A percentile compares a stretch with the other conserved stretches of the same genome.
phyloP scores from a whole-genome alignment of 768 basidiomycete genomes.

The Piloderma croceum region DNA sequence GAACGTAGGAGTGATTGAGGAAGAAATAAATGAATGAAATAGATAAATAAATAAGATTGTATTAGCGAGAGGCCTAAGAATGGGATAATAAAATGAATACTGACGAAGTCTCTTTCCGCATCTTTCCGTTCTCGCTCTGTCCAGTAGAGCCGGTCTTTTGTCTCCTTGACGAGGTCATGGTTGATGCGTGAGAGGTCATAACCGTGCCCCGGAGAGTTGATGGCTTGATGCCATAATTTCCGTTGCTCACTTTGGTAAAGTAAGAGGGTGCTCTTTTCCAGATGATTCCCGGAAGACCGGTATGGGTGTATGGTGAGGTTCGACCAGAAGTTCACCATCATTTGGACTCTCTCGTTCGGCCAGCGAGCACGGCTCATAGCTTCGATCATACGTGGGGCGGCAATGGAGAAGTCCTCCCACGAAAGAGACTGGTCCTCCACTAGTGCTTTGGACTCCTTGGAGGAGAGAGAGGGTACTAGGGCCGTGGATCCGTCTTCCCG shows the following conservation, averaged over 20 bases:
- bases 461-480: neutral
- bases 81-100: no score
- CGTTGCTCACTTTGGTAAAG: constrained; percentile 14
- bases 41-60: no score
- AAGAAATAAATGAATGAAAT: no score
- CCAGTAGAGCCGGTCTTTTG: no score
- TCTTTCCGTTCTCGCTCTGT: no score
- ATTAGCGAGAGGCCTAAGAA: no score
- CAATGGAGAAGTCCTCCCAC: constrained; percentile 11
- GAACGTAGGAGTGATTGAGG: no score
- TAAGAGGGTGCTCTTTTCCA: constrained; percentile 9
- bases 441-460: constrained; percentile 2
- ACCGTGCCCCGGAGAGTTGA: neutral
- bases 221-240: constrained; percentile 6
- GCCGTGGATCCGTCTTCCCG: constrained; percentile 1
- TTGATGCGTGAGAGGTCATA: constrained; percentile 7
- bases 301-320: constrained; percentile 5
- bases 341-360: constrained; percentile 2
- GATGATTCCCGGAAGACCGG: constrained; percentile 3
- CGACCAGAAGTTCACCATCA: constrained; percentile 12
- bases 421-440: constrained; percentile 6
- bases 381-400: constrained; percentile 6
- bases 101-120: no score
- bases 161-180: constrained; percentile 1
- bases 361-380: constrained; percentile 8